Conservation (phyloP, 2,329 filamentous ascomycete genomes). For the Diaporthe sp. region DNA sequence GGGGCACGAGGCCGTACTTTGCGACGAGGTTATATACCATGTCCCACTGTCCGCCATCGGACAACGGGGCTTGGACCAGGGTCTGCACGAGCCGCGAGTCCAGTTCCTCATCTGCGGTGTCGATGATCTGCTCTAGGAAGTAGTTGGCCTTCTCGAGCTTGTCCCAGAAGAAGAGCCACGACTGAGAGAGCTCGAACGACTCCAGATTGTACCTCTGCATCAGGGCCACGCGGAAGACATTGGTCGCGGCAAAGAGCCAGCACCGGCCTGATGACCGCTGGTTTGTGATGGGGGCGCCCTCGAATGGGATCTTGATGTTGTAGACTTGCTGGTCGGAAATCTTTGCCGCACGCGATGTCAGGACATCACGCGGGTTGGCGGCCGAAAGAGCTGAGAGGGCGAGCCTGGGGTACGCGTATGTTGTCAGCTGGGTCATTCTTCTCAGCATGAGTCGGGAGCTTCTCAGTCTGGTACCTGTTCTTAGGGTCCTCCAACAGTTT, state of each 20-base stretch:
- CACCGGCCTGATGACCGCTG: constrained; percentile 86
- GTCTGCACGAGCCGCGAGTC: constrained; percentile 80
- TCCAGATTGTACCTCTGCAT: constrained; percentile 86
- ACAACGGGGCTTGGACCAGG: constrained; percentile 76
- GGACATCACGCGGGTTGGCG: constrained; percentile 74
- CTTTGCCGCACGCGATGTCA: constrained; percentile 72
- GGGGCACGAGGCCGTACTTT: constrained; percentile 91
- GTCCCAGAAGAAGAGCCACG: constrained; percentile 93
- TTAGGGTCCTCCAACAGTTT: constrained; percentile 74
- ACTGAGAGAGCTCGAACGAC: constrained; percentile 87
- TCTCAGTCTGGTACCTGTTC: constrained; percentile 64
- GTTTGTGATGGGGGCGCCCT: constrained; percentile 87
- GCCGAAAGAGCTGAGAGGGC: constrained; percentile 80
- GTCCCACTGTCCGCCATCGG: constrained; percentile 91
- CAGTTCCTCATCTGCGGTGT: constrained; percentile 77
- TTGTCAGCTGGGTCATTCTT: constrained; percentile 53
- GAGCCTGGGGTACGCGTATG: constrained; percentile 63
- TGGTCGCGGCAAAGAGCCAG: constrained; percentile 94
- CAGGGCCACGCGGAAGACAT: constrained; percentile 88
- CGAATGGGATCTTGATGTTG: constrained; percentile 85
- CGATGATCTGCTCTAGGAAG: constrained; percentile 87
- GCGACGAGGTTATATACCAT: constrained; percentile 89
- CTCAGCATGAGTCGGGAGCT: background rate
- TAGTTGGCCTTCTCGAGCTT: constrained; percentile 93
- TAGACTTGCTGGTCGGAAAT: constrained; percentile 83